Base-by-base conservation (phyloP, 768 basidiomycete genomes). In the Myochromella boudieri region DNA sequence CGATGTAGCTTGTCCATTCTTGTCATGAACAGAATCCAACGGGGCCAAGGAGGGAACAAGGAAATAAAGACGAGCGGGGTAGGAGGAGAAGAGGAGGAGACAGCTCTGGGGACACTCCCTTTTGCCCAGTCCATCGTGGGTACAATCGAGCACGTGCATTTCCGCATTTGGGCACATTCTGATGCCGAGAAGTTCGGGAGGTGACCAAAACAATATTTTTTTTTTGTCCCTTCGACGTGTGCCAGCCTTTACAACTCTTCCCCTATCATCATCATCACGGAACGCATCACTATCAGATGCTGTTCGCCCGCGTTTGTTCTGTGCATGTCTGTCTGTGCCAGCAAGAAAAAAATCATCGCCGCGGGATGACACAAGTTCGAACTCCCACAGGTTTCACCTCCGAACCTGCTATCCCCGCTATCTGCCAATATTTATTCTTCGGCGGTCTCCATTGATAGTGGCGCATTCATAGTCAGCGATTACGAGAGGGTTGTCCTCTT, bases 121-220 rank as follows among this genome's bases (percentile, higher is more conserved):
- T 45, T 44, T 32, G 40, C 27, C 26, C 20, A 20, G 42, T 8
- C 12, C 6, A 22, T 25, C 42, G 42, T 44, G 42, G 34, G 42
- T 36, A 33, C 10, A 34, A 31, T 20, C 12, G 20, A 11, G 11
- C 43, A 44, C 43, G 43, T 44, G 43, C 22, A 25, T 44, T 44
- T 17, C 43, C 43, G 43, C 43, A 44, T 44, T 44, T 44, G 43
- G 43, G 2, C 1, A n/a, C 17, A 39, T 39, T 39, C 37, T 39
- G 7, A 12, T 6, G n/a, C 43, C 43, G 45, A 28, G n/a, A 29
- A 39, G 27, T 24, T 29, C 45, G 17, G 45, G n/a, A 18, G 27
- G 31, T 42, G 42, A 42, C 42, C 21, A 31, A 12, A 6, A 14
- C 33, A 12, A 12, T 8, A 8, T 29, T 29, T 8, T 3, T 9